phyloP scores from a whole-genome alignment of 805 yeast species.

The Schwanniomyces yamadae region DNA sequence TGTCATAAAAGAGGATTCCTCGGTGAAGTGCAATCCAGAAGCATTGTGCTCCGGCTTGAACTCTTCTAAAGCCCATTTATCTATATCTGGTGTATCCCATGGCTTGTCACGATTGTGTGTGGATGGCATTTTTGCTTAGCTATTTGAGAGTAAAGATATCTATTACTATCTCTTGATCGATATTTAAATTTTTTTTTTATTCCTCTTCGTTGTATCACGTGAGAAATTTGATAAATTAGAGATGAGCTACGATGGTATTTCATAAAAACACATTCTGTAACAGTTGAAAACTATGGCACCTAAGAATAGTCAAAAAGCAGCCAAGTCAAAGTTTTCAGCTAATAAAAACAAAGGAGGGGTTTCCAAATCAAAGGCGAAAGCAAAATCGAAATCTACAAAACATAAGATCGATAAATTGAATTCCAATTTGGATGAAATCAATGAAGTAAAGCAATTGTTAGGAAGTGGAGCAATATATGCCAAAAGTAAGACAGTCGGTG shows the following conservation, averaged over 20 bases:
- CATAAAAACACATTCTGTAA: neutral
- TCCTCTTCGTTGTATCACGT: no score
- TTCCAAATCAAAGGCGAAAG: constrained; percentile 14
- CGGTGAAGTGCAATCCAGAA: constrained; percentile 87
- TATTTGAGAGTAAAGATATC: neutral
- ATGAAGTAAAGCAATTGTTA: constrained; percentile 19
- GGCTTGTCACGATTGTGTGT: constrained; percentile 95
- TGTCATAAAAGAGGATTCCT: constrained; percentile 92
- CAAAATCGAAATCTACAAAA: constrained; percentile 30
- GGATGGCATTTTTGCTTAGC: constrained; percentile 63
- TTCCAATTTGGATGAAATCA: constrained; percentile 23
- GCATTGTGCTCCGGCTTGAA: constrained; percentile 87
- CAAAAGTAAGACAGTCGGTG: constrained; percentile 20
- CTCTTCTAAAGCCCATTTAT: constrained; percentile 88
- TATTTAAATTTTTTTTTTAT: no score
- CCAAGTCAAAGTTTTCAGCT: neutral
- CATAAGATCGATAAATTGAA: constrained; percentile 34
- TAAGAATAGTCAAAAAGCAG: neutral
- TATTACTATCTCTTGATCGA: no score
- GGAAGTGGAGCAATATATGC: constrained; percentile 4
- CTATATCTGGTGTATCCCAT: constrained; percentile 95
- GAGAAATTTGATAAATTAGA: neutral
- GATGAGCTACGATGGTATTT: neutral
- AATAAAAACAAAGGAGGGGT: neutral
- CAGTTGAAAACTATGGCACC: neutral